phyloP scores from a whole-genome alignment of 495 filamentous ascomycete genomes.

The Xylaria acuta region DNA sequence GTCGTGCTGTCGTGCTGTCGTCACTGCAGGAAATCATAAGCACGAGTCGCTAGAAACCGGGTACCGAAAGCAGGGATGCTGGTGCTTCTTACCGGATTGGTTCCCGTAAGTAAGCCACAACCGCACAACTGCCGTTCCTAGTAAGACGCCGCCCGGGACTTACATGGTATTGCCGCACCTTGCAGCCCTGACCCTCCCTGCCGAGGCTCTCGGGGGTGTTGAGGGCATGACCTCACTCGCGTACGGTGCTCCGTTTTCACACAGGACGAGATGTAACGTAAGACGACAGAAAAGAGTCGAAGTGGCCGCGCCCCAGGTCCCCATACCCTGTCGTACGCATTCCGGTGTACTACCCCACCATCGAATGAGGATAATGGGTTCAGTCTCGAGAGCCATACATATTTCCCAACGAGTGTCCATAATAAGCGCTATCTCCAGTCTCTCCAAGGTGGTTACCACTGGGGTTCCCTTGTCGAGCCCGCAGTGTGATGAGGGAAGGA shows the following conservation, averaged over 20 bases:
- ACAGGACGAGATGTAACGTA: constrained; percentile 19
- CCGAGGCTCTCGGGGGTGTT: constrained; percentile 11
- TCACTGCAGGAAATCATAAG: constrained; percentile 8
- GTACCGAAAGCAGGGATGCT: constrained; percentile 13
- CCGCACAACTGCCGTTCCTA: constrained; percentile 28
- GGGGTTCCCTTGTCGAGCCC: neutral
- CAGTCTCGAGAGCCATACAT: neutral
- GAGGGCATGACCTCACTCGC: constrained; percentile 22
- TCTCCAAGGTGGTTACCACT: neutral
- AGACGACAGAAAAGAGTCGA: neutral
- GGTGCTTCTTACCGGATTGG: constrained; percentile 14
- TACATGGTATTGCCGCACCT: neutral
- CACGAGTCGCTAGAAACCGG: constrained; percentile 11
- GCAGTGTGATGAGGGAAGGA: neutral
- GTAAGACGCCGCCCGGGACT: constrained; percentile 8
- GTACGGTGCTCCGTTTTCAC: neutral
- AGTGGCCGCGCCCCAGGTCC: neutral
- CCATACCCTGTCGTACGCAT: neutral
- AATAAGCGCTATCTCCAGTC: constrained; percentile 15
- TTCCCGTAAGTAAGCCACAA: constrained; percentile 12
- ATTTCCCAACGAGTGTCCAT: neutral
- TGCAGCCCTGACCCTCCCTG: neutral
- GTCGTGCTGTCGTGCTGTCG: neutral
- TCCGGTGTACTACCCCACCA: neutral
- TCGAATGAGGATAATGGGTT: neutral